Conservation (phyloP, 768 basidiomycete species). For the Cyclocybe cylindracea region DNA sequence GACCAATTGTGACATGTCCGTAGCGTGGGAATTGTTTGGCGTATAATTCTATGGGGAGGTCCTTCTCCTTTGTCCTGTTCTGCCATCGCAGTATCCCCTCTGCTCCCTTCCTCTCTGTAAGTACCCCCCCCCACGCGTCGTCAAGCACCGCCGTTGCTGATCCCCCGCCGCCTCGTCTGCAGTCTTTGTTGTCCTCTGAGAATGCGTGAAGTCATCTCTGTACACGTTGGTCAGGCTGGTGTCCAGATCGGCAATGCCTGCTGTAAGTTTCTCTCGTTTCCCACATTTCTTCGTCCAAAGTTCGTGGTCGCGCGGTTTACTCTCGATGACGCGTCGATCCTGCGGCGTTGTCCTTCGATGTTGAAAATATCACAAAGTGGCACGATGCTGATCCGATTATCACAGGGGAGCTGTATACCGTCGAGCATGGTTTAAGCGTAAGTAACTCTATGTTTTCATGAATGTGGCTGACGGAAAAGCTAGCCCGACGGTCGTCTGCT, state of each 20-base stretch:
- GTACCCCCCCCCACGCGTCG: constrained; percentile 27
- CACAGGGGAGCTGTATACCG: constrained; percentile 96
- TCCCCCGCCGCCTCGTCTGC: constrained; percentile 4
- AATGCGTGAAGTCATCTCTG: constrained; percentile 97
- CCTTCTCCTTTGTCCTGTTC: constrained; percentile 43
- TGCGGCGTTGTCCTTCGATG: constrained; percentile 14
- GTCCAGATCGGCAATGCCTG: constrained; percentile 98
- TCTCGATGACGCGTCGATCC: constrained; percentile 34
- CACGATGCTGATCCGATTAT: constrained; percentile 41
- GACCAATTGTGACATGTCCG: constrained; percentile 38
- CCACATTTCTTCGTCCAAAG: constrained; percentile 3
- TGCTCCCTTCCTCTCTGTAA: constrained; percentile 28
- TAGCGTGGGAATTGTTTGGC: constrained; percentile 42
- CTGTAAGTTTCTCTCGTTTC: constrained; percentile 63
- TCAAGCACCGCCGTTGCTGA: constrained; percentile 17
- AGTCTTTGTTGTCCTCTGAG: constrained; percentile 27
- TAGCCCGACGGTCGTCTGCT: constrained; percentile 94
- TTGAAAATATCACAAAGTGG: constrained; percentile 23
- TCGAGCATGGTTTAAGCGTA: constrained; percentile 97
- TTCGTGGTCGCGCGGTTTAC: constrained; percentile 17
- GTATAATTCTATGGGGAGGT: constrained; percentile 45
- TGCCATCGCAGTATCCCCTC: constrained; percentile 42
- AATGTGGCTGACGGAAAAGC: constrained; percentile 17
- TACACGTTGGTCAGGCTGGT: constrained; percentile 99
- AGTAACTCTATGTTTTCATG: constrained; percentile 27